Percentiles rank a stretch among this genome's conserved stretches.
Conservation (phyloP, 768 basidiomycete genomes). For the Mrakia frigida region DNA sequence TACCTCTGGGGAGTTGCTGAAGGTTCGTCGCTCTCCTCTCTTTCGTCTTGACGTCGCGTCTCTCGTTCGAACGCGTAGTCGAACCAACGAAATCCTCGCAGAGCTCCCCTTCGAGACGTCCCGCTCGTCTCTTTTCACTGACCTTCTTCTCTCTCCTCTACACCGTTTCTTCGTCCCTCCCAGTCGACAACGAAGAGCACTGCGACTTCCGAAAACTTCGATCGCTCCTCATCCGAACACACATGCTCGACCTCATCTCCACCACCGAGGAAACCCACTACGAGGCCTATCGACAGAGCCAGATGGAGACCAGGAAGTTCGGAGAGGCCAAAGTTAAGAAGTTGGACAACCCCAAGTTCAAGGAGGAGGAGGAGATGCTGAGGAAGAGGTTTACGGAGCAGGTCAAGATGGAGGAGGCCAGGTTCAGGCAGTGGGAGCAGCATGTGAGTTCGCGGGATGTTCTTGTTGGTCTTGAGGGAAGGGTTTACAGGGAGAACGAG, state of each 20-base stretch:
- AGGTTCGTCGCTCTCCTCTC: conserved; percentile 51
- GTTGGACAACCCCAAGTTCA: conserved; percentile 98
- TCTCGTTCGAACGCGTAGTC: not conserved
- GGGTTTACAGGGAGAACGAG: not conserved
- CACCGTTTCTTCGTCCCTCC: not conserved
- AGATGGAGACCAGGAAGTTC: conserved; percentile 99
- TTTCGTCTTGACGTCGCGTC: not conserved
- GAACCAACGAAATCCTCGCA: not conserved
- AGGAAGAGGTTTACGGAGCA: conserved; percentile 98
- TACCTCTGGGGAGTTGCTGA: conserved; percentile 99
- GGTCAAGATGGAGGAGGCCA: conserved; percentile 95
- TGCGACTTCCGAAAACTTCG: conserved; percentile 99
- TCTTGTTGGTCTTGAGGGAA: not conserved
- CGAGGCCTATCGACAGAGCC: conserved; percentile 94
- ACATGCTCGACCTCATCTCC: conserved; percentile 96
- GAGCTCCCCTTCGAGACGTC: not conserved
- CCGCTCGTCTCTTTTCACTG: not conserved
- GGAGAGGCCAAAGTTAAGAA: conserved; percentile 98
- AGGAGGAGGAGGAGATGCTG: conserved; percentile 95
- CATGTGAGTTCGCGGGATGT: conserved; percentile 57
- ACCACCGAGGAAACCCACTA: conserved; percentile 95
- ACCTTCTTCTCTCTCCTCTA: not conserved
- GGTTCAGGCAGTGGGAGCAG: conserved; percentile 99
- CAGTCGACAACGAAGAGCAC: conserved; percentile 98
- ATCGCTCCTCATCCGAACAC: conserved; percentile 88